Evolutionary conservation across 176 grass and related monocot species (phyloP), one percentile per base, ranked within the genome.

Genomic region (Paspalum notatum): DNA sequence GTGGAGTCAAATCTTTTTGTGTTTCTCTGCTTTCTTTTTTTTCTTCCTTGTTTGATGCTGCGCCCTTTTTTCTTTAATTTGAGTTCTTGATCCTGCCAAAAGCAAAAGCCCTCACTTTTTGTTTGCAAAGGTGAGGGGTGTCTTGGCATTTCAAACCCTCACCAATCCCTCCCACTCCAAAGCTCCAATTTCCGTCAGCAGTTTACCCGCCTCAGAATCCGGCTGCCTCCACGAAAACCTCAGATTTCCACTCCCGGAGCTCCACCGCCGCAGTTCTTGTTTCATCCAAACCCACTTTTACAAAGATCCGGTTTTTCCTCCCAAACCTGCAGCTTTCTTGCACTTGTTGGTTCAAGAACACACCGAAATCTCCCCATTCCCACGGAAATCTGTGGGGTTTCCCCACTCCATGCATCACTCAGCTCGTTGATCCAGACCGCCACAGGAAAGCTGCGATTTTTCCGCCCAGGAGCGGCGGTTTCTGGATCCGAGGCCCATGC

Each of bases 21-120:
- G 39, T 85, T 89, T 48, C 11, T 66, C 55, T 43, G 17, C 41
- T 63, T 45, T 77, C 8, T 86, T 66, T 42, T 14, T 12, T 16
- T 6, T 0, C 66, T n/a, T 9, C 45, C 46, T 43, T 62, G 46
- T 84, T 77, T 69, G 24, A 40, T 68, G 66, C 25, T 77, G 41
- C 39, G 9, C 59, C 71, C 14, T 75, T 21, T n/a, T n/a, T 89
- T 54, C 83, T 86, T 86, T 86, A 90, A 90, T 90, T 90, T 90
- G 88, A 90, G 79, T 90, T 90, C 72, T 90, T 90, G 88, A 77
- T 86, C 66, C 83, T 82, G 83, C 66, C 88, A 82, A 90, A 90
- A 90, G 66, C 73, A 44, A 85, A 85, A 90, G 72, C 72, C 71
- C 73, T 65, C n/a, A 4, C 77, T 75, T 85, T 89, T 72, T 66